Evolutionary conservation across 2,329 filamentous ascomycete species (phyloP), one percentile per base, ranked within the genome.

Genomic region (Boeremia lycopersici): DNA sequence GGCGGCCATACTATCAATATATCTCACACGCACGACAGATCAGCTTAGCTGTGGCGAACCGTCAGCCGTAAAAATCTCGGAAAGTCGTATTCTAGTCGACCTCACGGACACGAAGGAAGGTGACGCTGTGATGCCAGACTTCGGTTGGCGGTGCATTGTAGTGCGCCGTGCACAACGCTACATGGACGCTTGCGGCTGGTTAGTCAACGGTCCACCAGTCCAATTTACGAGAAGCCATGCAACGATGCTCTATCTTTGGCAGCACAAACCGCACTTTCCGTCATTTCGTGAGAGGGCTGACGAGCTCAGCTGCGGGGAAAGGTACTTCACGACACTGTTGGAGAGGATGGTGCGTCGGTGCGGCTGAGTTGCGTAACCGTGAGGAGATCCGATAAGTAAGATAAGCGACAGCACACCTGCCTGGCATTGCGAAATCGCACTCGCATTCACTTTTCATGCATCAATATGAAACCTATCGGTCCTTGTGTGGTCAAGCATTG

Each of bases 101-200:
- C 19, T 28, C 19, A n/a, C 35, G 31, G 9, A 50, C 36, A 47
- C 52, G 46, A 55, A 50, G 41, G 36, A 49, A 50, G 46, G 46
- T 50, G 46, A 55, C 46, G 41, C 36, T 50, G 52, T 46, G 42
- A 42, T 38, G 41, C 46, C 35, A 55, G 30, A 41, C 15, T 40
- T 17, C 26, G 40, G 30, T 48, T 30, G 42, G 30, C 19, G 44
- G 44, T 39, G 38, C 33, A 39, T 36, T n/a, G 19, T 8, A 12
- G 50, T 43, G 50, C 50, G 44, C 50, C 43, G 52, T 55, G 52
- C 52, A 30, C 41, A 13, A 47, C 46, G 52, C 52, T 47, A 55
- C 30, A n/a, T 17, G 26, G 13, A 47, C 46, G 41, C 52, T 55
- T 55, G 46, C 52, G 42, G 41, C 42, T 46, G 46, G 29, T 45